Evolutionary conservation across 305 asterid species (phyloP), one percentile per base, ranked within the genome.

Genomic region (Rubia peregrina): DNA sequence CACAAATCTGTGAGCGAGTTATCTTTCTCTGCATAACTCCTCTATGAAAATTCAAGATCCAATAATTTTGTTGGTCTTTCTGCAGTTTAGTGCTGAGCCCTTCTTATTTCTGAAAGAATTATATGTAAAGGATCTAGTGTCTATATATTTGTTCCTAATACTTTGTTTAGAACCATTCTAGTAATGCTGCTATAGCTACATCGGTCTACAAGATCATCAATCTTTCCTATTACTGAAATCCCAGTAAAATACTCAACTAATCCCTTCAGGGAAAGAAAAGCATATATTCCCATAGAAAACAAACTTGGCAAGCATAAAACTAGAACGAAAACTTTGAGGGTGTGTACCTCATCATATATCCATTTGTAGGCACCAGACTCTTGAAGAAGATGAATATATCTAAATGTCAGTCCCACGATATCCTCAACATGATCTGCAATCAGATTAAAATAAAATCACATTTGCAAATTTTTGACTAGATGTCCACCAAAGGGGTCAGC

Each of bases 281-380:
- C 16, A 19, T 63, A 36, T 17, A n/a, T 12, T 19, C 38, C 24
- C 30, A 30, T 21, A 30, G 0, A 16, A 46, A 9, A 36, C 21
- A 53, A 22, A 46, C 46, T 13, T 53, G 24, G 33, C 3, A 51
- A 11, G 16, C 60, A 62, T 30, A 43, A 13, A 24, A 63, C 0
- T 33, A 22, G 30, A 49, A 62, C 40, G 12, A 36, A 16, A 16
- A 65, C n/a, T 7, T n/a, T 12, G 69, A 42, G 44, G 43, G 21
- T 68, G 53, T 53, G 22, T 85, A 94, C 99, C 99, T 94, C 99
- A 76, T 87, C 91, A 83, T 88, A 89, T 78, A 94, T 94, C 99
- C 99, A 83, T 74, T 89, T 83, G 79, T 83, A 81, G 61, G 92
- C 80, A 75, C 91, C 97, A 79, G 93, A 83, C 73, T 82, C 84